Conservation (phyloP, 108 stramenopile species). For the Seminavis robusta region DNA sequence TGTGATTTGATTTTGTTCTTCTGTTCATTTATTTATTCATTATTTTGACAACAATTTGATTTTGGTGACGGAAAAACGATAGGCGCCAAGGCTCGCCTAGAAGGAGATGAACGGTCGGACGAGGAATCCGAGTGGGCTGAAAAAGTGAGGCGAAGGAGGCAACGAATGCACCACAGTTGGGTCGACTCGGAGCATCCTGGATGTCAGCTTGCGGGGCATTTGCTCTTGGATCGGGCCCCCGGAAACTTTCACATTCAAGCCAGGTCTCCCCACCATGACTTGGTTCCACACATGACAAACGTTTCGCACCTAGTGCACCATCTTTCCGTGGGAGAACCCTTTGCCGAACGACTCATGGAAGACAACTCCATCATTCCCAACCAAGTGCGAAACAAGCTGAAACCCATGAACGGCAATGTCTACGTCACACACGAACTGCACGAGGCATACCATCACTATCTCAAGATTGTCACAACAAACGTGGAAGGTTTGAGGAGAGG, state of each 20-base stretch:
- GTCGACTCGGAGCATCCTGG: constrained; percentile 74
- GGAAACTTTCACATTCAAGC: constrained; percentile 95
- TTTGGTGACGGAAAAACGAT: too few relatives aligned
- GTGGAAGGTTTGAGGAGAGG: constrained; percentile 49
- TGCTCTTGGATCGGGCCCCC: constrained; percentile 88
- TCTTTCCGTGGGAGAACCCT: constrained; percentile 72
- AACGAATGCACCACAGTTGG: constrained; percentile 23
- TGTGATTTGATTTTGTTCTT: too few relatives aligned
- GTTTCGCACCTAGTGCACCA: constrained; percentile 85
- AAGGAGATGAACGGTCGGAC: constrained; percentile 29
- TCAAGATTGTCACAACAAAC: constrained; percentile 75
- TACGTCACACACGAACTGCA: constrained; percentile 75
- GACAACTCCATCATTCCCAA: constrained; percentile 4
- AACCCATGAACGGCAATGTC: constrained; percentile 78
- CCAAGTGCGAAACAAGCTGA: constrained; percentile 25
- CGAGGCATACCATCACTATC: constrained; percentile 93
- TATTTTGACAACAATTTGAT: too few relatives aligned
- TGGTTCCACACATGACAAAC: constrained; percentile 87
- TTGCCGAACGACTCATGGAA: constrained; percentile 2
- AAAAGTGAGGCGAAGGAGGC: constrained; percentile 28
- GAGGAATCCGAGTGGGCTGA: constrained; percentile 55
- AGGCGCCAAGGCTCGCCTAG: constrained; percentile 18
- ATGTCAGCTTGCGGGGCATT: constrained; percentile 65
- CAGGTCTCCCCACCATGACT: constrained; percentile 72
- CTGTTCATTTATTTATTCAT: too few relatives aligned